Evolutionary conservation across 768 basidiomycete genomes (phyloP).

Genomic region (Amanita molliuscula): DNA sequence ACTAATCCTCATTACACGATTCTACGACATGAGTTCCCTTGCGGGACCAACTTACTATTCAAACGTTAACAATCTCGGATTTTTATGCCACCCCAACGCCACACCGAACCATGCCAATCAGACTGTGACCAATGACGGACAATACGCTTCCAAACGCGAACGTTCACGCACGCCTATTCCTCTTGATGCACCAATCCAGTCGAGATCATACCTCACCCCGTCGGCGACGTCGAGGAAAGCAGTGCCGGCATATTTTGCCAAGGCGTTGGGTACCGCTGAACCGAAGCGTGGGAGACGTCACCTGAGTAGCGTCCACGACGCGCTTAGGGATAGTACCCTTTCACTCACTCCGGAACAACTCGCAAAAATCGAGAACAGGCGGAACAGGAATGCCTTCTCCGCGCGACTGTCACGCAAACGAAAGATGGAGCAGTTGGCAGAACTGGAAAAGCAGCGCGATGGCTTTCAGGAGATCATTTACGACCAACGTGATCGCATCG

Average conservation of each 20-base stretch:
- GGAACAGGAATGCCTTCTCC: slow-evolving; percentile 77
- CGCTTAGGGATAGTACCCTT: slow-evolving; percentile 34
- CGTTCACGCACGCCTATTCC: slow-evolving; percentile 28
- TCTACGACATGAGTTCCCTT: neutral
- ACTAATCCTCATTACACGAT: no score
- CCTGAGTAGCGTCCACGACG: slow-evolving; percentile 31
- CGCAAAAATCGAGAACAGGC: slow-evolving; percentile 68
- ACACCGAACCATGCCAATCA: neutral
- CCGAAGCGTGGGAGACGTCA: slow-evolving; percentile 34
- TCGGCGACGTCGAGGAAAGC: slow-evolving; percentile 75
- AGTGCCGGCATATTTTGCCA: slow-evolving; percentile 57
- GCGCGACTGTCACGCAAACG: slow-evolving; percentile 72
- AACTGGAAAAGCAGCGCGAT: slow-evolving; percentile 33
- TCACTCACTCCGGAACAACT: slow-evolving; percentile 35
- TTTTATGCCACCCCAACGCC: neutral
- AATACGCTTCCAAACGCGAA: neutral
- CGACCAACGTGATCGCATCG: neutral
- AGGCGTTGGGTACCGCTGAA: neutral
- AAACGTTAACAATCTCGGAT: neutral
- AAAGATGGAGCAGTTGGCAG: slow-evolving; percentile 59
- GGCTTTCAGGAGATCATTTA: neutral
- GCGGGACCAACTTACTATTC: neutral
- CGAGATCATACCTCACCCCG: slow-evolving; percentile 61
- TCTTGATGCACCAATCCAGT: slow-evolving; percentile 70
- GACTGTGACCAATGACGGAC: no score